These are phyloP conservation scores for Parachlorella kessleri DNA, from an alignment of 139 green algal genomes.

Conservation along the genomic window DNA sequence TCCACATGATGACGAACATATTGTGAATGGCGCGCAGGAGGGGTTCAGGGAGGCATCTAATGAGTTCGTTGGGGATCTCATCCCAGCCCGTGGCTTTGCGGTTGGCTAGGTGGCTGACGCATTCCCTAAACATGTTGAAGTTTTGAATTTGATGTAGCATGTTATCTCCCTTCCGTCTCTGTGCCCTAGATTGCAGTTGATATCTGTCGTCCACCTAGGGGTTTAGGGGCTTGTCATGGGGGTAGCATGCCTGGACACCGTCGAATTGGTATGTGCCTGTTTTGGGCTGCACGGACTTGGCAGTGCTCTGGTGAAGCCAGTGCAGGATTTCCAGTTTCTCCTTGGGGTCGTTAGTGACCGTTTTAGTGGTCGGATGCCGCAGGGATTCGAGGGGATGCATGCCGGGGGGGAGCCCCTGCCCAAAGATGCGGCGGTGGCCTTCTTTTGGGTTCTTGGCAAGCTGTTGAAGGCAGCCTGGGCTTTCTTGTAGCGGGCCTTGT, in stretches of 20 bases:
- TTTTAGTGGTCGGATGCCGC: no score
- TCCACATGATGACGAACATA: constrained; percentile 39
- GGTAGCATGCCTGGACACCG: no score
- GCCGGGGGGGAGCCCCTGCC: no score
- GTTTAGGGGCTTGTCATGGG: no score
- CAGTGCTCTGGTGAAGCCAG: not conserved
- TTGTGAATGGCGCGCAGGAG: constrained; percentile 24
- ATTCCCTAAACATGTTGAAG: constrained; percentile 6
- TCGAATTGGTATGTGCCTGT: not conserved
- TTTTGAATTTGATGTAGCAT: constrained; percentile 10
- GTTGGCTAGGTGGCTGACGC: not conserved
- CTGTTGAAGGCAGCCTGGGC: no score
- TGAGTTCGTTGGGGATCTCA: constrained; percentile 36
- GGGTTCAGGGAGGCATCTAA: constrained; percentile 20
- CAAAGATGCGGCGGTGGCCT: no score
- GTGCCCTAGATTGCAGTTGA: no score
- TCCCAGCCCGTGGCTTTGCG: constrained; percentile 38
- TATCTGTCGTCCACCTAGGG: no score
- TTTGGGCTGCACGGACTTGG: not conserved
- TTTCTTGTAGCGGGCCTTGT: no score
- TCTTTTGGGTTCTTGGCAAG: no score
- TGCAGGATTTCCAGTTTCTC: not conserved
- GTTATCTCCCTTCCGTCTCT: not conserved
- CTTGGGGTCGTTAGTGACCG: no score
- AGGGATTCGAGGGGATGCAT: no score